A percentile compares a stretch with the other conserved stretches of the same genome.
Conservation (phyloP, 225 moss, liverwort and hornwort species). For the Marchantia polymorpha region DNA sequence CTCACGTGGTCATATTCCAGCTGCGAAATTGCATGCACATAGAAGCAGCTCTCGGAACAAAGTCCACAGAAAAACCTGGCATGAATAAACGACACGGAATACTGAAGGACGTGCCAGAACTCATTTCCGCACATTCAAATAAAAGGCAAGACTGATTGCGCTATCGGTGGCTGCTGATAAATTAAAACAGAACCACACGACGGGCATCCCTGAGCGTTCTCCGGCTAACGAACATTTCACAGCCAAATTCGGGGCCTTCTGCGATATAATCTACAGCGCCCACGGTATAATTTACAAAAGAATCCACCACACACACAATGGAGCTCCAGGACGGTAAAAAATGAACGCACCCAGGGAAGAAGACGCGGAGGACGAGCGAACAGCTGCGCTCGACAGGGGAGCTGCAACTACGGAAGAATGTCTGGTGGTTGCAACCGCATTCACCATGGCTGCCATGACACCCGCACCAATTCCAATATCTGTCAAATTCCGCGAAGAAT, state of each 20-base stretch:
- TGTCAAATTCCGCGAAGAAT: background rate
- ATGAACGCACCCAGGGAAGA: constrained; percentile 7
- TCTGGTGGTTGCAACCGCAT: background rate
- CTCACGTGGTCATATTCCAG: background rate
- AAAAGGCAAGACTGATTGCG: background rate
- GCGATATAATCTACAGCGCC: background rate
- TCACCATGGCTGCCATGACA: constrained; percentile 22
- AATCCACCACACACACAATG: too few relatives aligned
- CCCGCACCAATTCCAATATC: background rate
- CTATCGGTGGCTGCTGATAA: background rate
- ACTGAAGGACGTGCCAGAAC: too few relatives aligned
- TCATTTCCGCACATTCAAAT: background rate
- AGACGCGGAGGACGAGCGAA: background rate
- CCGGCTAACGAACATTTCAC: background rate
- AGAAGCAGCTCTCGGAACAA: background rate
- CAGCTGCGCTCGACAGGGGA: background rate
- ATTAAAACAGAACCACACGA: background rate
- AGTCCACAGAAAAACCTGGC: background rate
- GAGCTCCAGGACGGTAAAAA: background rate
- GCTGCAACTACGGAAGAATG: background rate
- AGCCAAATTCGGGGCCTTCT: background rate
- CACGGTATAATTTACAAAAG: background rate
- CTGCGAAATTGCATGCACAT: background rate
- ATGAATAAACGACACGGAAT: too few relatives aligned
- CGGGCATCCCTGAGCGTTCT: background rate